These are phyloP conservation scores for Fusarium paranaense DNA, from an alignment of 2,329 filamentous ascomycete genomes.

Conservation along the genomic window DNA sequence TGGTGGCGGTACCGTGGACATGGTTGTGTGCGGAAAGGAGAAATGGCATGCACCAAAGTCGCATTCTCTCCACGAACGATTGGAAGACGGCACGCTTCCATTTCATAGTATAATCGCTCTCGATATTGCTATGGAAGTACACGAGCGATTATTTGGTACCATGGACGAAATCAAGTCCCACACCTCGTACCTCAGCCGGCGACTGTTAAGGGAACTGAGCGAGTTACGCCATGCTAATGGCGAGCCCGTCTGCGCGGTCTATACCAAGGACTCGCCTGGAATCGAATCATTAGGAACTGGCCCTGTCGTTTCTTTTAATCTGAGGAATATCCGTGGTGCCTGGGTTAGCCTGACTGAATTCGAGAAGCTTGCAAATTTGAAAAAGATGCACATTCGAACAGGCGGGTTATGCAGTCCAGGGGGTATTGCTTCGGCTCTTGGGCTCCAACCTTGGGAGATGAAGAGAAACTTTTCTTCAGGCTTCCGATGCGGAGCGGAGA, in stretches of 20 bases:
- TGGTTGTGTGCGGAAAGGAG: conserved; percentile 82
- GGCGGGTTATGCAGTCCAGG: conserved; percentile 94
- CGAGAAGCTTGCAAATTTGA: conserved; percentile 84
- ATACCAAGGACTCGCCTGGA: conserved; percentile 55
- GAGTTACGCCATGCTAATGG: conserved; percentile 77
- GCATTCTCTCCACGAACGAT: conserved; percentile 77
- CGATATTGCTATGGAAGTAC: conserved; percentile 77
- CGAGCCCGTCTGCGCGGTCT: conserved; percentile 72
- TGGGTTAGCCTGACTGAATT: conserved; percentile 88
- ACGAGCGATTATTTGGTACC: conserved; percentile 76
- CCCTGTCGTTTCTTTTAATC: conserved; percentile 86
- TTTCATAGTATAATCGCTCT: conserved; percentile 91
- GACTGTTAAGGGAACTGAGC: conserved; percentile 68
- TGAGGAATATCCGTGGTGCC: conserved; percentile 73
- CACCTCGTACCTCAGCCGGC: conserved; percentile 71
- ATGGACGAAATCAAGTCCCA: conserved; percentile 79
- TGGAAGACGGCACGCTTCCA: conserved; percentile 93
- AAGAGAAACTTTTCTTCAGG: conserved; percentile 86
- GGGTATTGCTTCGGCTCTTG: conserved; percentile 79
- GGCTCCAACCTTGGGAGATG: conserved; percentile 83
- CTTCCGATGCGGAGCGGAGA: conserved; percentile 84
- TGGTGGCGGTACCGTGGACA: conserved; percentile 93
- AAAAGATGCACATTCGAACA: conserved; percentile 85
- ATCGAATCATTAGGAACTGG: conserved; percentile 64
- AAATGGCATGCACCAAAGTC: conserved; percentile 86